A percentile compares a stretch with the other conserved stretches of the same genome.
phyloP scores from a whole-genome alignment of 2,329 filamentous ascomycete genomes.

The Ascochyta rabiei region DNA sequence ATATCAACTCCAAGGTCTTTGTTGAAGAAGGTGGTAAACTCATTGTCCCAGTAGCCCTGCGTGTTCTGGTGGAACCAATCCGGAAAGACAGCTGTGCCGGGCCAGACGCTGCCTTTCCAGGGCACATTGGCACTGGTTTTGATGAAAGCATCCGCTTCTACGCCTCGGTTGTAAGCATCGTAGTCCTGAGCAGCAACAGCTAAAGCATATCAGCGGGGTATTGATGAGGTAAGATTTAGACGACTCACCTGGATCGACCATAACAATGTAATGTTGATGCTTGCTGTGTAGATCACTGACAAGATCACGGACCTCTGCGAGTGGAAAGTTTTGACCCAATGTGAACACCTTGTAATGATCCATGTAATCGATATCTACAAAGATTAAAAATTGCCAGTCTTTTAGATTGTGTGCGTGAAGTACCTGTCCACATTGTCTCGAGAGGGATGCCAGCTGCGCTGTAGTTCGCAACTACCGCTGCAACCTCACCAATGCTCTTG shows the following conservation, averaged over 20 bases:
- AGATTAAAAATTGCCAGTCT: slow-evolving; percentile 3
- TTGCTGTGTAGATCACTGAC: slow-evolving; percentile 68
- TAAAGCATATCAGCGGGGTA: slow-evolving; percentile 52
- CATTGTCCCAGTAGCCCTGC: slow-evolving; percentile 70
- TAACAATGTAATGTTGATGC: slow-evolving; percentile 74
- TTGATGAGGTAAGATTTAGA: neutral
- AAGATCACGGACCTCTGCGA: slow-evolving; percentile 66
- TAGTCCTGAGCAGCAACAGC: slow-evolving; percentile 60
- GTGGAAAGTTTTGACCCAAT: slow-evolving; percentile 66
- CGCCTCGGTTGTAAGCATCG: slow-evolving; percentile 65
- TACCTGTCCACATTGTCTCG: slow-evolving; percentile 75
- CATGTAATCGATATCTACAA: slow-evolving; percentile 71
- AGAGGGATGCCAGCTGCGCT: slow-evolving; percentile 67
- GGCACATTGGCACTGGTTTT: slow-evolving; percentile 60
- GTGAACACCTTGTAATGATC: slow-evolving; percentile 64
- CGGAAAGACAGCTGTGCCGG: slow-evolving; percentile 72
- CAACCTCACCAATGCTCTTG: slow-evolving; percentile 64
- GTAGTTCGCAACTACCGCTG: slow-evolving; percentile 71
- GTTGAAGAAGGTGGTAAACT: slow-evolving; percentile 72
- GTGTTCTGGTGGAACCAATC: slow-evolving; percentile 76
- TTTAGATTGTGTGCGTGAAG: slow-evolving; percentile 28
- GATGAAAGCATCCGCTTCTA: slow-evolving; percentile 60
- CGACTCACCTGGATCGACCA: slow-evolving; percentile 69
- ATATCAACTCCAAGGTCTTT: slow-evolving; percentile 71
- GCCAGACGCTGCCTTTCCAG: slow-evolving; percentile 74